Percentiles rank a stretch among this genome's conserved stretches.
phyloP scores from a whole-genome alignment of 2,329 filamentous ascomycete species.

The Penicillium aurantiogriseum region DNA sequence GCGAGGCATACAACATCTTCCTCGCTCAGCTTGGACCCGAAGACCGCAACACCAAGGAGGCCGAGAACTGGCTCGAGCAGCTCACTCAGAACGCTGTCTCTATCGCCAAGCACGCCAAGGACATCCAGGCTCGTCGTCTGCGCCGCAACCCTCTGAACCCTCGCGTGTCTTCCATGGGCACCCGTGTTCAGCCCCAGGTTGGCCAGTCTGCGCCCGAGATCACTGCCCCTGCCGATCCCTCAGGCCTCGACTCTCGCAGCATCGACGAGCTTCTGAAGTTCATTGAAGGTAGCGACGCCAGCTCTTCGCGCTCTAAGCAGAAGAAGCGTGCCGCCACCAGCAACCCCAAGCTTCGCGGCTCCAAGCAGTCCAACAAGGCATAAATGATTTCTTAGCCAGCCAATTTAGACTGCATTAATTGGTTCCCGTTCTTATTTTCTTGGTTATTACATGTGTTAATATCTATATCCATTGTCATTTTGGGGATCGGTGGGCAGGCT shows the following conservation, averaged over 20 bases:
- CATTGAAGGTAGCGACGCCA: conserved; percentile 70
- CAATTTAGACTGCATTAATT: conserved; percentile 9
- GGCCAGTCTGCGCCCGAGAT: conserved; percentile 57
- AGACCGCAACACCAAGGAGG: conserved; percentile 97
- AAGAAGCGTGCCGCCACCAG: conserved; percentile 45
- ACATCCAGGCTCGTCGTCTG: conserved; percentile 71
- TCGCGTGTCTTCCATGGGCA: conserved; percentile 54
- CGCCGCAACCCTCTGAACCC: conserved; percentile 69
- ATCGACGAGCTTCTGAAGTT: conserved; percentile 93
- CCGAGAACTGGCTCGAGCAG: conserved; percentile 93
- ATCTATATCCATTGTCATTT: conserved; percentile 23
- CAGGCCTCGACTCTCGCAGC: conserved; percentile 69
- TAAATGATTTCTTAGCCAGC: conserved; percentile 21
- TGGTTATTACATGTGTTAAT: conserved; percentile 31
- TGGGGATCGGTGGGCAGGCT: conserved; percentile 24
- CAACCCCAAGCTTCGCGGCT: conserved; percentile 46
- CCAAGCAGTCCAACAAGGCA: conserved; percentile 40
- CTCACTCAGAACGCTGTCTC: conserved; percentile 92
- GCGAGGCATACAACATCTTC: conserved; percentile 96
- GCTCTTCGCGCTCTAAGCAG: conserved; percentile 42
- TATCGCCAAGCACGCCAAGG: conserved; percentile 91
- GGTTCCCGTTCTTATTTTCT: conserved; percentile 19
- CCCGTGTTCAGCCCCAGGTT: conserved; percentile 62
- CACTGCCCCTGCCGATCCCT: conserved; percentile 40
- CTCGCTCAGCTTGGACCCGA: conserved; percentile 78